A percentile compares a stretch with the other conserved stretches of the same genome.
Evolutionary conservation across 2,329 filamentous ascomycete species (phyloP).

Genomic region (Pseudogymnoascus sp.): DNA sequence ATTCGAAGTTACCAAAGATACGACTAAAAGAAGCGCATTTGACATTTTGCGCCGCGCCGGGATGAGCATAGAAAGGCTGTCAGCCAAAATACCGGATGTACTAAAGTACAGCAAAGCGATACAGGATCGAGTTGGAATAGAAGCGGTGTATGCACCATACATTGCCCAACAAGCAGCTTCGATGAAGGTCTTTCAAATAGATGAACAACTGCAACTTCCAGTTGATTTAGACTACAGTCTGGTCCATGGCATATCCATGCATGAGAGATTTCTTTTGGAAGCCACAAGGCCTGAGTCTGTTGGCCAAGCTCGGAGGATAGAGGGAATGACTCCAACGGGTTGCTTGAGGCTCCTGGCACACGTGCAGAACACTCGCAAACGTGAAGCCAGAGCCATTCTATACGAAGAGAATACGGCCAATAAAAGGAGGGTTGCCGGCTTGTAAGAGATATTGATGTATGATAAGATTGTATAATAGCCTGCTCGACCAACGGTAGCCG

Average conservation of each 20-base stretch:
- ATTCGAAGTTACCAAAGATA: constrained; percentile 61
- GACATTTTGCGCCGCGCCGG: constrained; percentile 68
- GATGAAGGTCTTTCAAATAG: constrained; percentile 61
- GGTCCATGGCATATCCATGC: constrained; percentile 68
- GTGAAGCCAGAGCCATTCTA: neutral
- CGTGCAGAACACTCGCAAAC: constrained; percentile 33
- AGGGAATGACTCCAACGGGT: constrained; percentile 64
- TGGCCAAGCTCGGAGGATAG: constrained; percentile 79
- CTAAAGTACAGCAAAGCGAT: constrained; percentile 50
- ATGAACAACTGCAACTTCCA: constrained; percentile 70
- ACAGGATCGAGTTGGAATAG: constrained; percentile 65
- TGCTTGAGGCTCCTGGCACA: constrained; percentile 54
- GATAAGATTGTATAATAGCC: neutral
- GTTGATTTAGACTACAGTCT: constrained; percentile 66
- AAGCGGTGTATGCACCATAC: constrained; percentile 82
- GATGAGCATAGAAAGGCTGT: constrained; percentile 51
- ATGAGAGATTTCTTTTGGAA: constrained; percentile 67
- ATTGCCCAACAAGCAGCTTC: constrained; percentile 63
- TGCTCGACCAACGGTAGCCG: neutral
- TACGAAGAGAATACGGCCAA: neutral
- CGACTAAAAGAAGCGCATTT: constrained; percentile 61
- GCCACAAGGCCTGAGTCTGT: constrained; percentile 72
- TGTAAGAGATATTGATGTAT: constrained; percentile 3
- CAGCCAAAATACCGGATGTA: constrained; percentile 50
- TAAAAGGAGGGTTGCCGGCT: neutral